Percentiles rank a stretch among this genome's conserved stretches.
phyloP scores from a whole-genome alignment of 176 grass and related monocot genomes.

The Rhynchospora tenuis region DNA sequence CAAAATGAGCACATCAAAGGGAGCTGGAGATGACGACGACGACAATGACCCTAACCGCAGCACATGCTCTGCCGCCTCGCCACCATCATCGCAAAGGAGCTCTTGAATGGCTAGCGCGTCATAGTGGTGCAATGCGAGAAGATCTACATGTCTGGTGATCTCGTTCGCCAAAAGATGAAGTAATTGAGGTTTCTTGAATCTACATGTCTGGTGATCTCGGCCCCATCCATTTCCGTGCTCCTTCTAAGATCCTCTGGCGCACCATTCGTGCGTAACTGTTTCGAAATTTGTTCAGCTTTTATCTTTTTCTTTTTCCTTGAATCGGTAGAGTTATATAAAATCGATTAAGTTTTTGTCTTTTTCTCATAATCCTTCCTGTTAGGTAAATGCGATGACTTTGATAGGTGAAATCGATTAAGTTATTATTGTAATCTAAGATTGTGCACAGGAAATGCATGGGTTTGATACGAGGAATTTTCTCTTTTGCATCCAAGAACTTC shows the following conservation, averaged over 20 bases:
- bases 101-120: conserved; percentile 79
- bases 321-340: neutral
- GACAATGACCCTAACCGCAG: too few relatives aligned
- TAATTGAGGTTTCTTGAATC: conserved; percentile 96
- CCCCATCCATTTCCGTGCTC: conserved; percentile 86
- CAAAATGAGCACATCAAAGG: too few relatives aligned
- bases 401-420: neutral
- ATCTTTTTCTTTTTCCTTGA: neutral
- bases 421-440: neutral
- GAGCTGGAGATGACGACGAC: too few relatives aligned
- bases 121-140: conserved; percentile 85
- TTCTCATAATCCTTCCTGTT: too few relatives aligned
- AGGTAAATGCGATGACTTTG: too few relatives aligned
- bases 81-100: conserved; percentile 79
- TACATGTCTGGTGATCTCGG: conserved; percentile 90
- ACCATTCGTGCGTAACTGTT: conserved; percentile 65
- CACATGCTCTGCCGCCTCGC: conserved; percentile 86
- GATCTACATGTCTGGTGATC: conserved; percentile 83
- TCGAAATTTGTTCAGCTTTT: neutral
- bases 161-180: conserved; percentile 96
- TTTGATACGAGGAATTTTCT: neutral
- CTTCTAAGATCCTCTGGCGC: conserved; percentile 84
- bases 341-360: too few relatives aligned
- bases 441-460: neutral
- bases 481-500: too few relatives aligned